These are phyloP conservation scores for Fusarium sp. DNA, from an alignment of 2,329 filamentous ascomycete species.

Conservation along the genomic window DNA sequence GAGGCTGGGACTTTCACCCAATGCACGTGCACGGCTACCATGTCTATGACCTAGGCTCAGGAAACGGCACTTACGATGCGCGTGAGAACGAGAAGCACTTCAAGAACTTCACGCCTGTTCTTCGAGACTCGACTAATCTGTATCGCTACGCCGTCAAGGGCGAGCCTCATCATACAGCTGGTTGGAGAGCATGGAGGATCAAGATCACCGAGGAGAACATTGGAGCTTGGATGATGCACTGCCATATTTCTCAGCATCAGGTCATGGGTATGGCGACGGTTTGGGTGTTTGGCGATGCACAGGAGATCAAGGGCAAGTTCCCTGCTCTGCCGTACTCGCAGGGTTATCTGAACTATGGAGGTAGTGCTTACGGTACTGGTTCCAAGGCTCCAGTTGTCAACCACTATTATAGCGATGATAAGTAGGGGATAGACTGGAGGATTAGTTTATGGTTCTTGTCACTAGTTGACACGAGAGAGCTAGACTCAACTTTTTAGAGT, in stretches of 20 bases:
- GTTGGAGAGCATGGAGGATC: constrained; percentile 71
- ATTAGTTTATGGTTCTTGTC: background rate
- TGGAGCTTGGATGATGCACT: constrained; percentile 71
- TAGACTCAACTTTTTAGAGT: background rate
- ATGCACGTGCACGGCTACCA: constrained; percentile 31
- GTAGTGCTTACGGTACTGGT: constrained; percentile 56
- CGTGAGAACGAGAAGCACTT: constrained; percentile 11
- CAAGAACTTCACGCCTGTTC: constrained; percentile 20
- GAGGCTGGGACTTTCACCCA: constrained; percentile 38
- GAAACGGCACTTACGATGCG: constrained; percentile 24
- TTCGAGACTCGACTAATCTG: constrained; percentile 50
- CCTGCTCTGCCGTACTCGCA: constrained; percentile 46
- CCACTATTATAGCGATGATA: constrained; percentile 4
- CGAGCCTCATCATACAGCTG: constrained; percentile 52
- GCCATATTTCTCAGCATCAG: constrained; percentile 67
- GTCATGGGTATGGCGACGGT: constrained; percentile 57
- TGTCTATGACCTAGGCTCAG: constrained; percentile 11
- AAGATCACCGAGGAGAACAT: constrained; percentile 53
- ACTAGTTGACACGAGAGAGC: background rate
- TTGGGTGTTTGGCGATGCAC: constrained; percentile 41
- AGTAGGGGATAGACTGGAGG: background rate
- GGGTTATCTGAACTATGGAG: constrained; percentile 56
- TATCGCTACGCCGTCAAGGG: constrained; percentile 61
- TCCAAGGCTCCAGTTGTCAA: constrained; percentile 5
- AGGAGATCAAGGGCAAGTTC: constrained; percentile 26